Percentiles rank a stretch among this genome's conserved stretches.
These are phyloP conservation scores for Monosporozyma unispora DNA, from an alignment of 805 yeast species.

Conservation along the genomic window DNA sequence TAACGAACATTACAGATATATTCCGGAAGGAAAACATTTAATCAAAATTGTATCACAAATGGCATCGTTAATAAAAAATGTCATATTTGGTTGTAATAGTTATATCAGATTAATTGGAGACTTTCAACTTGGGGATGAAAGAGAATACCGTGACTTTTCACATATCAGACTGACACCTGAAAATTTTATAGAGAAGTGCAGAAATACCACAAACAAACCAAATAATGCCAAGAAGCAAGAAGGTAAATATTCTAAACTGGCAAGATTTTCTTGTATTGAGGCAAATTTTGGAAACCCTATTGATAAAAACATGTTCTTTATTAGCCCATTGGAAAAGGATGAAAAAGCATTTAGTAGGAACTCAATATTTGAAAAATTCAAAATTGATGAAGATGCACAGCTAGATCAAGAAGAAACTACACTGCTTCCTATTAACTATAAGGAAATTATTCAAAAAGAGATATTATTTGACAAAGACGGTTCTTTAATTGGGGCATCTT, in stretches of 20 bases:
- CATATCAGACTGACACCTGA: conserved; percentile 49
- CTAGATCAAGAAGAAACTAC: conserved; percentile 7
- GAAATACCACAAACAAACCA: conserved; percentile 37
- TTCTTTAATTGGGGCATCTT: conserved; percentile 57
- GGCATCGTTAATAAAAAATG: conserved; percentile 43
- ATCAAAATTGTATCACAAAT: conserved; percentile 52
- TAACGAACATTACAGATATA: conserved; percentile 40
- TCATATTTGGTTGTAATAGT: conserved; percentile 42
- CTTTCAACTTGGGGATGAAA: conserved; percentile 47
- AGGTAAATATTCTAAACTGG: conserved; percentile 7
- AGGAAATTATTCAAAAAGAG: conserved; percentile 32
- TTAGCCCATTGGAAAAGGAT: neutral
- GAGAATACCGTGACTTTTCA: conserved; percentile 60
- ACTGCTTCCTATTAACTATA: conserved; percentile 12
- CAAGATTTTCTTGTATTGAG: conserved; percentile 26
- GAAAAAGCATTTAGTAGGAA: conserved; percentile 30
- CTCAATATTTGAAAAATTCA: conserved; percentile 32
- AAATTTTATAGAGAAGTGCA: conserved; percentile 53
- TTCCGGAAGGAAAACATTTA: conserved; percentile 59
- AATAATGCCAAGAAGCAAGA: conserved; percentile 5
- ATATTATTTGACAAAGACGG: conserved; percentile 35
- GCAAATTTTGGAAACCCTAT: neutral
- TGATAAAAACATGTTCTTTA: neutral
- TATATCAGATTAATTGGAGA: conserved; percentile 56
- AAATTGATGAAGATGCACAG: conserved; percentile 17